These are phyloP conservation scores for Debaryomyces robertsiae DNA, from an alignment of 1,139 yeast genomes.

Conservation along the genomic window DNA sequence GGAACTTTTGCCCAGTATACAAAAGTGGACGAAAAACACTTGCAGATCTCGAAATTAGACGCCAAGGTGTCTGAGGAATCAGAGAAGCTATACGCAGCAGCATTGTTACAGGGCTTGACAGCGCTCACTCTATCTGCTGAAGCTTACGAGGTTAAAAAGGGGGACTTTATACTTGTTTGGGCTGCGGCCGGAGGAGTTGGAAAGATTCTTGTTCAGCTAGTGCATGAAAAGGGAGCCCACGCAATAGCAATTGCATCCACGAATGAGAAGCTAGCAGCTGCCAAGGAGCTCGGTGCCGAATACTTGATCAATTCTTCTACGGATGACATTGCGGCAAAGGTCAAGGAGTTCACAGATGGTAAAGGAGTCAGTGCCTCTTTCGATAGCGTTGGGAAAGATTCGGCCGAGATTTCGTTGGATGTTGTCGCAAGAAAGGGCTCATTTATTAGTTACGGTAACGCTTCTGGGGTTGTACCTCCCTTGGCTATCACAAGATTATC, in stretches of 20 bases:
- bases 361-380: slow-evolving; percentile 72
- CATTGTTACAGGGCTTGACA: slow-evolving; percentile 73
- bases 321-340: slow-evolving; percentile 59
- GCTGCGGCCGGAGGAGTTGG: slow-evolving; percentile 98
- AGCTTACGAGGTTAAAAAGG: slow-evolving; percentile 64
- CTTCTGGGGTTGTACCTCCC: slow-evolving; percentile 84
- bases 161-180: slow-evolving; percentile 73
- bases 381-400: slow-evolving; percentile 83
- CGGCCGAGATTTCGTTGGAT: slow-evolving; percentile 67
- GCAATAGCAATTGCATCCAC: slow-evolving; percentile 86
- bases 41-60: slow-evolving; percentile 51
- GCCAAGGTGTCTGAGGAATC: slow-evolving; percentile 45
- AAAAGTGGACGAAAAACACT: slow-evolving; percentile 38
- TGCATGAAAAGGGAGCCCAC: slow-evolving; percentile 64
- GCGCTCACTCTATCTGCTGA: slow-evolving; percentile 71
- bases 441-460: slow-evolving; percentile 77
- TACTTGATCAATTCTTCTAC: slow-evolving; percentile 59
- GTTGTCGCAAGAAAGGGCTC: slow-evolving; percentile 72
- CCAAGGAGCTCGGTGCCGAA: slow-evolving; percentile 75
- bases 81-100: slow-evolving; percentile 59
- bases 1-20: slow-evolving; percentile 74
- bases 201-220: slow-evolving; percentile 63
- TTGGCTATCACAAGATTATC: slow-evolving; percentile 51
- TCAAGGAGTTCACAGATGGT: slow-evolving; percentile 67
- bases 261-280: slow-evolving; percentile 61